phyloP scores from a whole-genome alignment of 805 yeast genomes.

The Wickerhamomyces kurtzmanii region DNA sequence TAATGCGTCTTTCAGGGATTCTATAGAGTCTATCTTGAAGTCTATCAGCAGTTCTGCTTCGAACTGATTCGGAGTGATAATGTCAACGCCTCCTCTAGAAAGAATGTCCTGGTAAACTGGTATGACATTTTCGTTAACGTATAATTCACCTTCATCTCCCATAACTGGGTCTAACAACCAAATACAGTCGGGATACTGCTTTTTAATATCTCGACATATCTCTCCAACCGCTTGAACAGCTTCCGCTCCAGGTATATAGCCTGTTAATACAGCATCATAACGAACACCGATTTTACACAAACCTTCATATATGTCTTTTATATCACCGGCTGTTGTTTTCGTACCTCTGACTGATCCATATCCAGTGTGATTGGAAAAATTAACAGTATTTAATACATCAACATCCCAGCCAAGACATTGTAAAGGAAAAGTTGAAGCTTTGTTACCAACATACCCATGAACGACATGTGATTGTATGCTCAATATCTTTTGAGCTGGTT shows the following conservation, averaged over 20 bases:
- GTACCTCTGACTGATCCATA: constrained; percentile 49
- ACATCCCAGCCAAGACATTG: constrained; percentile 64
- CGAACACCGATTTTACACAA: constrained; percentile 19
- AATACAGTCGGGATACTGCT: constrained; percentile 20
- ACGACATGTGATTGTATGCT: constrained; percentile 63
- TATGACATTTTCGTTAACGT: constrained; percentile 50
- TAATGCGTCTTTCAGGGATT: constrained; percentile 36
- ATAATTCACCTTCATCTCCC: constrained; percentile 70
- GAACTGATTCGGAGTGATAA: constrained; percentile 86
- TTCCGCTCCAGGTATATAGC: constrained; percentile 54
- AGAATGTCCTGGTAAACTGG: constrained; percentile 47
- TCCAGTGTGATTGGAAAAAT: constrained; percentile 65
- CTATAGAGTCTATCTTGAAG: constrained; percentile 28
- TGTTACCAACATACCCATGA: constrained; percentile 67
- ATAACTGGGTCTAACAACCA: constrained; percentile 73
- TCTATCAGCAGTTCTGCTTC: constrained; percentile 71
- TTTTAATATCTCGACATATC: constrained; percentile 26
- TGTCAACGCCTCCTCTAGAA: constrained; percentile 39
- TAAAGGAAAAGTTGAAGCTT: constrained; percentile 56
- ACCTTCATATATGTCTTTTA: constrained; percentile 29
- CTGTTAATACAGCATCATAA: constrained; percentile 53
- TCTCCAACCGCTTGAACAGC: constrained; percentile 34
- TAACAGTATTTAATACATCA: constrained; percentile 54
- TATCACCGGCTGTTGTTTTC: constrained; percentile 27
- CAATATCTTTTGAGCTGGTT: constrained; percentile 20